Percentiles rank a stretch among this genome's conserved stretches.
These are phyloP conservation scores for Sedum album DNA, from an alignment of 164 flowering plant species.

Conservation along the genomic window DNA sequence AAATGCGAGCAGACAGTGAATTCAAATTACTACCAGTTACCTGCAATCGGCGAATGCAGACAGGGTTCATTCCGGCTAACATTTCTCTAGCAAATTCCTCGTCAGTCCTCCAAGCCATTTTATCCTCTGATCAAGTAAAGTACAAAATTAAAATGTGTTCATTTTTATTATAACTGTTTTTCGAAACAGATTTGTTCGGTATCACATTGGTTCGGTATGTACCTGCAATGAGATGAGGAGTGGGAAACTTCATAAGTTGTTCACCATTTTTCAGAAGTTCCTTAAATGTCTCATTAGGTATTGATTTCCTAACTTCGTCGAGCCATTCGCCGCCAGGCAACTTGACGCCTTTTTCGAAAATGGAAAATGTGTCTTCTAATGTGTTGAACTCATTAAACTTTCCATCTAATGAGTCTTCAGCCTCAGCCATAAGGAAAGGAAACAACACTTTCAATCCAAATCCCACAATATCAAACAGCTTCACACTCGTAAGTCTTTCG, in stretches of 20 bases:
- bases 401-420: slow-evolving; percentile 10
- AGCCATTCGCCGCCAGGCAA: slow-evolving; percentile 22
- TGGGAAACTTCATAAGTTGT: slow-evolving; percentile 39
- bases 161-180: no score
- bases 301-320: slow-evolving; percentile 20
- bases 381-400: slow-evolving; percentile 25
- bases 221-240: slow-evolving; percentile 77
- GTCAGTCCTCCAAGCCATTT: slow-evolving; percentile 47
- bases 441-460: slow-evolving; percentile 15
- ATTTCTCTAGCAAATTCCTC: slow-evolving; percentile 56
- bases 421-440: slow-evolving; percentile 19
- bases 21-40: slow-evolving; percentile 15
- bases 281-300: slow-evolving; percentile 39
- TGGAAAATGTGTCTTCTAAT: slow-evolving; percentile 15
- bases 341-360: slow-evolving; percentile 35
- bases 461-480: slow-evolving; percentile 14
- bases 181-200: no score
- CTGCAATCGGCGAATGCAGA: slow-evolving; percentile 27
- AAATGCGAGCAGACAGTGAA: not conserved
- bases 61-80: slow-evolving; percentile 61
- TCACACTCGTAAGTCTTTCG: no score
- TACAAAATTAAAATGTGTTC: no score
- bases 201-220: not conserved
- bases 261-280: slow-evolving; percentile 42
- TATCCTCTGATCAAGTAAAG: slow-evolving; percentile 24